These are phyloP conservation scores for Notholithocarpus densiflorus DNA, from an alignment of 306 rosid genomes.

Conservation along the genomic window DNA sequence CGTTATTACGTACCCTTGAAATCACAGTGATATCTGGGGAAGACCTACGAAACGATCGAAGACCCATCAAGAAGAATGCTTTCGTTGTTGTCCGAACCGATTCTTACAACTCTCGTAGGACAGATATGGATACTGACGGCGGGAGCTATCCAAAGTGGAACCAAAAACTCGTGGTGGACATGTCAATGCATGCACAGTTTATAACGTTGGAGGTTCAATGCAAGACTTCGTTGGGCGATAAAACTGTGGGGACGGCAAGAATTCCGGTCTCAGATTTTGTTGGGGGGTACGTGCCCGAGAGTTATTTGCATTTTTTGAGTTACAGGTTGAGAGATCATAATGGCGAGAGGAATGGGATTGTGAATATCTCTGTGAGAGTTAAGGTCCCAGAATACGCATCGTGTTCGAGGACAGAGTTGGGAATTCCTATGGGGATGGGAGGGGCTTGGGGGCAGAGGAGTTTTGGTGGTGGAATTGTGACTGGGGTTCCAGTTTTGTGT, in stretches of 20 bases:
- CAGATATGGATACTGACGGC: not conserved
- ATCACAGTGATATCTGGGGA: not conserved
- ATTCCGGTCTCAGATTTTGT: not conserved
- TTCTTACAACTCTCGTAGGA: not conserved
- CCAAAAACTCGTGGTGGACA: not conserved
- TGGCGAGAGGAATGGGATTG: not conserved
- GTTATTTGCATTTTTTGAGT: not conserved
- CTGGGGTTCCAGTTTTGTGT: not conserved
- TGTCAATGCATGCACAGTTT: not conserved
- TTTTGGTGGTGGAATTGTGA: not conserved
- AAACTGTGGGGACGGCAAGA: not conserved
- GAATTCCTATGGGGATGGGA: not conserved
- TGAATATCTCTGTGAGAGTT: not conserved
- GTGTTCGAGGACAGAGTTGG: not conserved
- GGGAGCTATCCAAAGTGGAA: not conserved
- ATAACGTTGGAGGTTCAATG: not conserved
- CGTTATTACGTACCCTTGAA: not conserved
- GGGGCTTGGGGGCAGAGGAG: not conserved
- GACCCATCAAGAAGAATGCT: not conserved
- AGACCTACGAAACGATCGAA: not conserved
- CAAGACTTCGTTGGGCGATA: not conserved
- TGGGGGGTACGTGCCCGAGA: not conserved
- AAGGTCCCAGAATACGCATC: not conserved
- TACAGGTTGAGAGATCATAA: not conserved
- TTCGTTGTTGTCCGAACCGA: not conserved